phyloP scores from a whole-genome alignment of 164 flowering plant genomes.

The Cinnamomum micranthum region DNA sequence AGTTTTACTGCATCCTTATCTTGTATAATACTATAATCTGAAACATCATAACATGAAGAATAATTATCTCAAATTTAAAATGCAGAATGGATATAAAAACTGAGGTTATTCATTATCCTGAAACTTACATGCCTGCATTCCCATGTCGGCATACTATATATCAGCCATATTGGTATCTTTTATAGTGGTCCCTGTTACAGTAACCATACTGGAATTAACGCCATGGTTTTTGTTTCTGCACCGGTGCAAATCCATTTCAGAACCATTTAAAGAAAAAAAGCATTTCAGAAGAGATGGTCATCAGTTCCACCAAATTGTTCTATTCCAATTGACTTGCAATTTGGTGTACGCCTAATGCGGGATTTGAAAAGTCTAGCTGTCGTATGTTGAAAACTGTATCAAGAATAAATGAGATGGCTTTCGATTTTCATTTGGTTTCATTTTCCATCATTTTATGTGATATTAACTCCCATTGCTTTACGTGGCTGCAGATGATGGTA shows the following conservation, averaged over 20 bases:
- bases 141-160: not conserved
- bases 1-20: no score
- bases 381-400: not conserved
- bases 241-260: not conserved
- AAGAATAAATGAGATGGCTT: not conserved
- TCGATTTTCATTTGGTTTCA: not conserved
- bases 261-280: not conserved
- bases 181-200: not conserved
- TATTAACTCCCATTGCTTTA: not conserved
- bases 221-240: not conserved
- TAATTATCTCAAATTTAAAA: not conserved
- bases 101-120: not conserved
- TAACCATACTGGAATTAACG: not conserved
- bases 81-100: not conserved
- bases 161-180: no score
- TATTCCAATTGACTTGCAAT: not conserved
- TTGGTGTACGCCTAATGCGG: not conserved
- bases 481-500: slow-evolving; percentile 73
- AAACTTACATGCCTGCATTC: not conserved
- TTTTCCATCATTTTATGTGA: not conserved
- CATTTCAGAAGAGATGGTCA: not conserved
- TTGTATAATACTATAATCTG: not conserved
- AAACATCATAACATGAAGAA: not conserved
- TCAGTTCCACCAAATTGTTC: not conserved
- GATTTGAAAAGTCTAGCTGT: not conserved